Evolutionary conservation across 2,329 filamentous ascomycete species (phyloP), one percentile per base, ranked within the genome.

Genomic region (Pseudocercospora eumusae): DNA sequence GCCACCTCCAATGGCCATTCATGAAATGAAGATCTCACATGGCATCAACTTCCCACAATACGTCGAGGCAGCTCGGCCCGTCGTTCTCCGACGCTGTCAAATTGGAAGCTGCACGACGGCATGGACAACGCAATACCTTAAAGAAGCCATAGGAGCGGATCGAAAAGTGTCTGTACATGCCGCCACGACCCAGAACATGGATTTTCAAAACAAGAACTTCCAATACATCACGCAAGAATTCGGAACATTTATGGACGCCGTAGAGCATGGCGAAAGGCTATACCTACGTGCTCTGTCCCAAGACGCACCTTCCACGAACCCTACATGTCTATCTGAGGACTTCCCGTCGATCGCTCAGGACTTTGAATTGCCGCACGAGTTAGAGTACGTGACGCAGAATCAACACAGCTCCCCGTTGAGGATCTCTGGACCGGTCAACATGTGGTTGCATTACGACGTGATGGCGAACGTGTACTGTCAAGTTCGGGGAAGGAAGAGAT

Each of bases 371-470:
- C 91, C 92, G 0, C 68, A 79, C 0, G 79, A 86, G 64, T 78
- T 96, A 9, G 75, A 75, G 0, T 78, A 83, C 33, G 86, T 91
- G 3, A 73, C 71, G 4, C 78, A 87, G n/a, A 86, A 86, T 64
- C 75, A 84, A 3, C 92, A 96, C 73, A 93, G 89, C 73, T 93
- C 90, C 2, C 88, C 92, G 0, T 77, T 96, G 23, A 84, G 92
- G 20, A 87, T 96, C 63, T 93, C 90, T 3, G 91, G 91, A 0
- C 85, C 85, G 1, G 89, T 93, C 10, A 89, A 87, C 44, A 90
- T 96, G 85, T 96, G 93, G 92, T 81, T 96, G 31, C 91, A 96
- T 75, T 96, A 95, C 78, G 91, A 96, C 76, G 91, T 95, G 15
- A 92, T 96, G 83, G 90, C 91, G 55, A 96, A 96, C 70, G 81